These are phyloP conservation scores for Stylonectria norvegica DNA, from an alignment of 2,329 filamentous ascomycete species.

Conservation along the genomic window DNA sequence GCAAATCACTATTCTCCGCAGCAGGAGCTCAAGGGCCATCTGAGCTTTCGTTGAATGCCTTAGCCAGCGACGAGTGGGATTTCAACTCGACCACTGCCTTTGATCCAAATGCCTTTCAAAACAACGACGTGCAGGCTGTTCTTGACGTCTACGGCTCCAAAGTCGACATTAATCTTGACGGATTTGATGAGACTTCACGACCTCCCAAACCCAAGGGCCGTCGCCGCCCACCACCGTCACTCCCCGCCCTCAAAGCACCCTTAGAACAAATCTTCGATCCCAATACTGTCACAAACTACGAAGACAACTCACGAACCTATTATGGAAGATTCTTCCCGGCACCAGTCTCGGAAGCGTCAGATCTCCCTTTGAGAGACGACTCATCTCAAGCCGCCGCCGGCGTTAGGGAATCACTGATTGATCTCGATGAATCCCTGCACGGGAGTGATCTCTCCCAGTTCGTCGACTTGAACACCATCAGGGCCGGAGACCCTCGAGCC, in stretches of 20 bases:
- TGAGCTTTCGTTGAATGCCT: conserved; percentile 41
- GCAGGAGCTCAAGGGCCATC: conserved; percentile 56
- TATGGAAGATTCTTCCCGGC: conserved; percentile 49
- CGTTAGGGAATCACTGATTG: conserved; percentile 62
- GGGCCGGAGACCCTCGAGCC: conserved; percentile 43
- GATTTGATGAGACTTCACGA: conserved; percentile 49
- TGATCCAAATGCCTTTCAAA: conserved; percentile 53
- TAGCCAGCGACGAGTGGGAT: conserved; percentile 62
- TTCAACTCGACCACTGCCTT: conserved; percentile 65
- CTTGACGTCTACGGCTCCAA: conserved; percentile 58
- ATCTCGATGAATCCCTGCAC: conserved; percentile 58
- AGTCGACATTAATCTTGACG: conserved; percentile 49
- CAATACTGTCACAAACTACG: conserved; percentile 61
- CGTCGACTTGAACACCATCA: conserved; percentile 60
- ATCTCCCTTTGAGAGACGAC: conserved; percentile 58
- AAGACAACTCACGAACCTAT: conserved; percentile 60
- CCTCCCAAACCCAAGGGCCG: conserved; percentile 52
- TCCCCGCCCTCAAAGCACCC: conserved; percentile 56
- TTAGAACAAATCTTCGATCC: conserved; percentile 65
- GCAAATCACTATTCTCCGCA: conserved; percentile 60
- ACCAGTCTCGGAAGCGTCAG: conserved; percentile 38
- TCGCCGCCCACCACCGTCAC: conserved; percentile 54
- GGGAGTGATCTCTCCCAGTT: conserved; percentile 56
- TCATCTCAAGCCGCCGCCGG: conserved; percentile 45
- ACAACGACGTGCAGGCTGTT: conserved; percentile 55